These are phyloP conservation scores for Leucocoprinus leucothites DNA, from an alignment of 768 basidiomycete species.

Conservation along the genomic window DNA sequence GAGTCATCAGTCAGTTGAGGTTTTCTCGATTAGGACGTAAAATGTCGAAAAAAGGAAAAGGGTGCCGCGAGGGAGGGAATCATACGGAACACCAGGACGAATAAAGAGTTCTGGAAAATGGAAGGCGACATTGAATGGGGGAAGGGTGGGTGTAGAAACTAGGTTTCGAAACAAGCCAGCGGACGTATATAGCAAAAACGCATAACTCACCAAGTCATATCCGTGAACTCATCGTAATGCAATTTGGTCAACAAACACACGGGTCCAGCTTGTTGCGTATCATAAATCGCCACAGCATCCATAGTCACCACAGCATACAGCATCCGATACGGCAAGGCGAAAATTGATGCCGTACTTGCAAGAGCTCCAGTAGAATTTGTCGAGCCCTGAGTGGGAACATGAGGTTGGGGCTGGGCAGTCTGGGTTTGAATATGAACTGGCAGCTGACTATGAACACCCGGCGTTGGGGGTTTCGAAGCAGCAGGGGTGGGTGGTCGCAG, in stretches of 20 bases:
- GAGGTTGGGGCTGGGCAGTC: neutral
- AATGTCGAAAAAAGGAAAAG: neutral
- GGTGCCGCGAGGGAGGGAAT: neutral
- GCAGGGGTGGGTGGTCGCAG: conserved; percentile 61
- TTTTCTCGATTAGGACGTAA: neutral
- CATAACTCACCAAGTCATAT: conserved; percentile 81
- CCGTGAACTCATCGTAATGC: conserved; percentile 98
- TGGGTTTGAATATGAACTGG: conserved; percentile 12
- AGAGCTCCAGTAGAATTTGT: conserved; percentile 16
- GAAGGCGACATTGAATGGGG: too few species aligned
- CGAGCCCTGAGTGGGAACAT: conserved; percentile 10
- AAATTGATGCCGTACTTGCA: conserved; percentile 58
- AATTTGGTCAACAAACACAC: conserved; percentile 89
- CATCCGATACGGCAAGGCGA: conserved; percentile 91
- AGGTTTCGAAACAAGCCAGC: too few species aligned
- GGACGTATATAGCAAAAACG: too few species aligned
- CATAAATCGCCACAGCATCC: conserved; percentile 93
- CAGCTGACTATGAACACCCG: conserved; percentile 27
- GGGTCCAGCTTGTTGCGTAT: conserved; percentile 93
- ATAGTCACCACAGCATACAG: conserved; percentile 94
- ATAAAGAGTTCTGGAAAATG: too few species aligned
- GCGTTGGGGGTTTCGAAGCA: conserved; percentile 52
- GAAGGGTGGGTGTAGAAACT: too few species aligned
- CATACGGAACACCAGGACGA: too few species aligned
- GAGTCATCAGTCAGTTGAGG: too few species aligned